phyloP scores from a whole-genome alignment of 1,284 basidiomycete genomes.

The Irpex rosettiformis region DNA sequence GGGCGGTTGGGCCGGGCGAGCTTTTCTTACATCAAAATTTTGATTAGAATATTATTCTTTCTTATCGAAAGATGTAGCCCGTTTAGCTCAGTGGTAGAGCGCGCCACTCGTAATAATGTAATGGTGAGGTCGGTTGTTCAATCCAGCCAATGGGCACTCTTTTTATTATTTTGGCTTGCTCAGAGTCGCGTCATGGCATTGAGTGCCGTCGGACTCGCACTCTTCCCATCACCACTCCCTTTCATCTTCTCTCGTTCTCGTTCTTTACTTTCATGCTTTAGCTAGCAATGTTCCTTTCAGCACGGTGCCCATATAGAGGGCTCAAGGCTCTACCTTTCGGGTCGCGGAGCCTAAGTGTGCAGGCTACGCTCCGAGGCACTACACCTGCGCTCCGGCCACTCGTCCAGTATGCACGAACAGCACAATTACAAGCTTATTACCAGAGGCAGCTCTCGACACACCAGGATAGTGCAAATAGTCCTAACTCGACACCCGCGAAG shows the following conservation, averaged over 20 bases:
- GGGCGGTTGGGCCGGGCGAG: too few species aligned
- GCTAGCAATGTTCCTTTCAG: background rate
- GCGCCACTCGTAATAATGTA: background rate
- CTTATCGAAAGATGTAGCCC: too few species aligned
- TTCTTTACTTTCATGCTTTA: background rate
- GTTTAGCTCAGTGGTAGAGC: constrained; percentile 1
- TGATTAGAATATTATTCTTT: too few species aligned
- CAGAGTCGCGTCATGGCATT: background rate
- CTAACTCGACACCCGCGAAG: background rate
- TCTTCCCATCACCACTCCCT: background rate
- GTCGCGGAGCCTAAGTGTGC: background rate
- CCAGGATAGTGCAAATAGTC: background rate
- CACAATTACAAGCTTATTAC: background rate
- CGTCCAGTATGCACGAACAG: background rate
- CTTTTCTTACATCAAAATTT: too few species aligned
- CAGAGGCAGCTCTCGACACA: background rate
- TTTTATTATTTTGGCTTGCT: background rate
- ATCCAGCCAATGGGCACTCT: background rate
- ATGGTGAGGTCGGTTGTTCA: constrained; percentile 1
- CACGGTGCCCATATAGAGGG: background rate
- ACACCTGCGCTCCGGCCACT: background rate
- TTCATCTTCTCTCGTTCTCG: background rate
- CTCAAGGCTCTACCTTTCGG: background rate
- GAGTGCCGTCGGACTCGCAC: background rate
- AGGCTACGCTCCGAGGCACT: background rate